Evolutionary conservation across 257 asterid species (phyloP), one percentile per base, ranked within the genome.

Genomic region (Cynanchum wilfordii): DNA sequence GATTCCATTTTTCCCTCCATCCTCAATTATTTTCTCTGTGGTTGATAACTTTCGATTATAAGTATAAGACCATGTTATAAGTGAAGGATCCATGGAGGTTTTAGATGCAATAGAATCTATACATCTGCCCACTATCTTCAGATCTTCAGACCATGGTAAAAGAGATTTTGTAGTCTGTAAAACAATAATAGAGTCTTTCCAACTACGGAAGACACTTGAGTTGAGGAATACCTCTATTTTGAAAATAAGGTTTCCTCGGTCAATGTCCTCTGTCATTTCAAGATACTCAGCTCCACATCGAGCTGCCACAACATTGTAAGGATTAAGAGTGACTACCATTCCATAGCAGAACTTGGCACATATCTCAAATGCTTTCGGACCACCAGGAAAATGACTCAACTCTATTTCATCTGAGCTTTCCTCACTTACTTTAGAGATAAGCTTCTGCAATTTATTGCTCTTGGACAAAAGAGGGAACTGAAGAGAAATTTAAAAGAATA

Each of bases 321-420:
- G 92, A 75, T 86, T 89, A 17, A 93, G 96, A 71, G 96, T 93
- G 29, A 91, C 96, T 1, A 86, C 79, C 73, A 93, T 85, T 50
- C 97, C 98, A 58, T 93, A 93, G 76, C 98, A 93, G 84, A 93
- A 93, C 76, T 91, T 93, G 74, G 92, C 97, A 29, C 98, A 91
- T 72, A 89, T 85, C 81, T 93, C 97, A 55, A 93, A 93, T 25
- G 96, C 92, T 76, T 86, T 93, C 22, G 96, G 90, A 40, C 98
- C 97, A 69, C 98, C 96, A 10, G 98, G 98, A 73, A 93, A 91
- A 82, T 91, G 83, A 27, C 4, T 82, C 82, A 93, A 42, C 79
- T 79, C 81, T 33, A 91, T 82, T 70, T 87, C 95, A 29, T 81
- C 88, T 2, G 74, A 47, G 54, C 73, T 79, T 81, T 84, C 89